Evolutionary conservation across 2,329 filamentous ascomycete genomes (phyloP), one percentile per base, ranked within the genome.

Genomic region (Penicillium sp.): DNA sequence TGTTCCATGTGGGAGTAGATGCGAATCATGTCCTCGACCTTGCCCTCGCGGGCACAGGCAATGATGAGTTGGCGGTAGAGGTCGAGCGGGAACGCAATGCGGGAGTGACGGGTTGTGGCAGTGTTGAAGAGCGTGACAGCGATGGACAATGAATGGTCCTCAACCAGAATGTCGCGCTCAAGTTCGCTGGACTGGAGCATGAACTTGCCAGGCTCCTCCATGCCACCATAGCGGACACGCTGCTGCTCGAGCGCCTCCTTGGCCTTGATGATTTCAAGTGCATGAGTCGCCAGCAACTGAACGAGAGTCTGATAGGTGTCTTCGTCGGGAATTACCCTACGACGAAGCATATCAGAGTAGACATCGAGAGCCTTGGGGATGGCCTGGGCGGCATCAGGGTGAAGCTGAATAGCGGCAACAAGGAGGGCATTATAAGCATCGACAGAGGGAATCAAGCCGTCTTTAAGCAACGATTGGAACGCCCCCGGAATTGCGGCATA

Each of bases 281-380:
- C 91, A 59, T 91, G 86, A 13, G 85, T 83, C 16, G 92, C 88
- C 47, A 99, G 80, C 36, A 96, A 79, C 52, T 88, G 85, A 50
- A 99, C 88, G 16, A 99, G 79, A 31, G 91, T 91, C 67, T 90
- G 85, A 74, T 95, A 97, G 0, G 93, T 97, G 52, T 88, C 84
- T 49, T 86, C 85, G 69, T 96, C 87, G 7, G 93, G 92, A 18
- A 82, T 76, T 23, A 97, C 86, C 62, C 87, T 87, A 59, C 92
- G 88, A 60, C 87, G 85, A 62, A 96, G 85, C 94, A 99, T 97
- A 70, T 97, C 92, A 15, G 91, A 88, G 72, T 97, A 99, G 47
- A 99, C 89, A 75, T 96, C 92, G 47, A 97, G 81, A 5, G 90
- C 91, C 76, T 95, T 95, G 56, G 90, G 87, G 13, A 95, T 89